phyloP scores from a whole-genome alignment of 164 flowering plant species.

The Saururus chinensis region DNA sequence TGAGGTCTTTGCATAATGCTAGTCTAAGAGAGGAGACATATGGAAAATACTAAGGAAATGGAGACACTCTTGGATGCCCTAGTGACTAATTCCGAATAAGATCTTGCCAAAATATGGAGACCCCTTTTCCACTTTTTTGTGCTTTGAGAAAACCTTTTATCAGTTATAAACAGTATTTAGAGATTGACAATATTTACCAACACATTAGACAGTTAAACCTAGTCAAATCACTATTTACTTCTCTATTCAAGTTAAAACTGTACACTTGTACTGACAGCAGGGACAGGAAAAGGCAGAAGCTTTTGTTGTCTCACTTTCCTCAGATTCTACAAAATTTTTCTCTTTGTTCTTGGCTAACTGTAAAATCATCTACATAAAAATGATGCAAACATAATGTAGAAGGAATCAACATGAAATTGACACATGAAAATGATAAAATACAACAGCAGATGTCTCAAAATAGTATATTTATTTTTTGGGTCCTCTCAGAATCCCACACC shows the following conservation, averaged over 20 bases:
- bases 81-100: slow-evolving; percentile 31
- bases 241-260: no score
- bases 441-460: slow-evolving; percentile 4
- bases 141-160: slow-evolving; percentile 9
- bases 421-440: background rate
- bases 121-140: slow-evolving; percentile 21
- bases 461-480: slow-evolving; percentile 9
- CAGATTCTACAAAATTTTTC: no score
- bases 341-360: no score
- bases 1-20: slow-evolving; percentile 6
- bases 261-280: no score
- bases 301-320: no score
- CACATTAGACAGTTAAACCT: no score
- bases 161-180: slow-evolving; percentile 10
- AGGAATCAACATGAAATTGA: no score
- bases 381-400: no score
- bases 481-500: slow-evolving; percentile 5
- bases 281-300: no score
- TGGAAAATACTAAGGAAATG: slow-evolving; percentile 24
- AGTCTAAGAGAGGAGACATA: slow-evolving; percentile 15
- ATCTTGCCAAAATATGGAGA: slow-evolving; percentile 42
- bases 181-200: no score
- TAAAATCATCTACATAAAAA: no score
- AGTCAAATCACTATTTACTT: background rate
- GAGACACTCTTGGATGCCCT: slow-evolving; percentile 36